Base-by-base conservation (phyloP, 164 flowering plant species). In the Stephania yunnanensis region DNA sequence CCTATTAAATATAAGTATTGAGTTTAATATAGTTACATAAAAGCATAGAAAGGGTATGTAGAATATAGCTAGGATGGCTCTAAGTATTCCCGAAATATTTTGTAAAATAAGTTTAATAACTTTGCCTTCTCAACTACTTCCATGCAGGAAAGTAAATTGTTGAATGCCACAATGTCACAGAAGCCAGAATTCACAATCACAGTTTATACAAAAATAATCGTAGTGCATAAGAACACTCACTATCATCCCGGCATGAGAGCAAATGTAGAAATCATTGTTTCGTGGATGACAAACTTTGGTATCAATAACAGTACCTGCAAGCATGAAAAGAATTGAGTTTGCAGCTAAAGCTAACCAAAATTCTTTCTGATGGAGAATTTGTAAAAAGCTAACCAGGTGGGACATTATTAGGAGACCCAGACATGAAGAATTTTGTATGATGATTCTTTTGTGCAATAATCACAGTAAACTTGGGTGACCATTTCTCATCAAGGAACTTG, bases 211-310 rank as follows among this genome's bases (percentile, higher is more conserved):
- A 48, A 12, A 9, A 25, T 25, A 25, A 25, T 25, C 0, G 25
- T 25, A 25, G 25, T 25, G 25, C 25, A 48, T 6, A 2, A 12
- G 12, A 48, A 6, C 53, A 86, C 99, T 93, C 76, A 93, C 99
- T 81, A 93, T 93, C 95, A 87, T 87, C 66, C 99, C 98, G 45
- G 95, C 97, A 78, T 95, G 98, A 0, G 97, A 89, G 73, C 99
- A 95, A 70, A 95, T 85, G 73, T 93, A 95, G 82, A 95, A 95
- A 36, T 94, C 99, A 81, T 92, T 83, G 81, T 85, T 87, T 10
- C 81, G 71, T 0, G 99, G 97, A 80, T 95, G 99, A 70, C 97
- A 87, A 8, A 95, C 77, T 75, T 84, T 84, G 71, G 69, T 91
- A 79, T 95, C 99, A 25, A 95, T 83, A 1, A 95, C 82, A 0